Evolutionary conservation across 371 early-diverging fungal species (phyloP).

Genomic region (Massospora cicadina): DNA sequence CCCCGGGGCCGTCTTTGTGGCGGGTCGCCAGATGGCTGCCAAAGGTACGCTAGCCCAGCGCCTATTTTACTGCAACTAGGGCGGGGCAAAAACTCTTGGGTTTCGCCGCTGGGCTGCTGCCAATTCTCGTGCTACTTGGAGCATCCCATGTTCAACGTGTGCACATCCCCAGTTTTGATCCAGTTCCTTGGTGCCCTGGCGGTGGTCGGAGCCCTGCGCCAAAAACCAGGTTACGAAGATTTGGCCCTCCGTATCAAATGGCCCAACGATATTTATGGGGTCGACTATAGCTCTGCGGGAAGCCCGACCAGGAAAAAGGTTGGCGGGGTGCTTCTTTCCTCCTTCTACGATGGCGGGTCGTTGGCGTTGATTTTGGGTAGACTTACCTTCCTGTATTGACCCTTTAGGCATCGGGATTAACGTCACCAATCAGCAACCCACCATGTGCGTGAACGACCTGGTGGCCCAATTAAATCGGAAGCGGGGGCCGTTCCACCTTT

Average conservation of each 20-base stretch:
- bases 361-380: slow-evolving; percentile 70
- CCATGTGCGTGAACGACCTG: slow-evolving; percentile 64
- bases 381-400: not conserved
- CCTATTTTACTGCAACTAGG: slow-evolving; percentile 17
- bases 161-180: slow-evolving; percentile 51
- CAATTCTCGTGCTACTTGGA: slow-evolving; percentile 62
- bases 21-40: slow-evolving; percentile 57
- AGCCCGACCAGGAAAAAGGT: slow-evolving; percentile 18
- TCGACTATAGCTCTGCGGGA: slow-evolving; percentile 10
- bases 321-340: slow-evolving; percentile 76
- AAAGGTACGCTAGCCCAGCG: slow-evolving; percentile 24
- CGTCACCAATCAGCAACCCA: slow-evolving; percentile 58
- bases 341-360: slow-evolving; percentile 38
- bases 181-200: slow-evolving; percentile 80
- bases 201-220: slow-evolving; percentile 54
- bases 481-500: slow-evolving; percentile 21
- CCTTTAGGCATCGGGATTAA: slow-evolving; percentile 62
- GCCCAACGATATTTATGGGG: slow-evolving; percentile 89
- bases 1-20: slow-evolving; percentile 55
- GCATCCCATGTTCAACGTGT: slow-evolving; percentile 32
- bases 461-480: slow-evolving; percentile 31
- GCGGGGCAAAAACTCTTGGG: slow-evolving; percentile 84
- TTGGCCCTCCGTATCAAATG: slow-evolving; percentile 77
- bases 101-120: slow-evolving; percentile 80
- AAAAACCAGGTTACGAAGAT: slow-evolving; percentile 51